Conservation (phyloP, 805 yeast species). For the Nakazawaea ernobii region DNA sequence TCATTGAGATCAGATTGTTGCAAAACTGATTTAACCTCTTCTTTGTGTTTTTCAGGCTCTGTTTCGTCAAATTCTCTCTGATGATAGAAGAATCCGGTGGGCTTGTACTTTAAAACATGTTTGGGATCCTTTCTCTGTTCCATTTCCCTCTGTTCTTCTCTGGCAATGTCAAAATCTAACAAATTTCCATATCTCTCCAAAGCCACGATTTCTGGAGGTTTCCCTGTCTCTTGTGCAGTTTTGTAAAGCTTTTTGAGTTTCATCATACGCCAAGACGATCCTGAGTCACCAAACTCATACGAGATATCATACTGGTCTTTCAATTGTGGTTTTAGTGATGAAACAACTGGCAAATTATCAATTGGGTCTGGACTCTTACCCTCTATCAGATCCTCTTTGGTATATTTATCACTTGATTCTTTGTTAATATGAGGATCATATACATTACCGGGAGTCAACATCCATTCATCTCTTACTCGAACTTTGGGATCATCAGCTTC, state of each 20-base stretch:
- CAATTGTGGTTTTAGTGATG: background rate
- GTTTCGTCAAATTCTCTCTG: conserved; percentile 14
- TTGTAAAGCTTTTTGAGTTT: conserved; percentile 22
- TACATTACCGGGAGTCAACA: background rate
- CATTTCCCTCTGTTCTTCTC: conserved; percentile 28
- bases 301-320: conserved; percentile 15
- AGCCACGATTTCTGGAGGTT: conserved; percentile 21
- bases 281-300: conserved; percentile 32
- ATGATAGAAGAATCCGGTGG: conserved; percentile 18
- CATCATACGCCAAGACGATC: conserved; percentile 32
- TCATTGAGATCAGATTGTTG: conserved; percentile 20
- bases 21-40: background rate
- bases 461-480: conserved; percentile 5
- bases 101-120: conserved; percentile 17
- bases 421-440: background rate
- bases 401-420: background rate
- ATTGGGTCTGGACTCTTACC: too few species aligned
- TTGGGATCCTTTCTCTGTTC: conserved; percentile 14
- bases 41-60: background rate
- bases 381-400: background rate
- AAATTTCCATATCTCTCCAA: conserved; percentile 23
- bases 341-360: too few species aligned
- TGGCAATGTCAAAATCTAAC: conserved; percentile 23
- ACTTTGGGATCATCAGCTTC: conserved; percentile 1
- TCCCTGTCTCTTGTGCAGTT: conserved; percentile 15